Base-by-base conservation (phyloP, 768 basidiomycete species). In the Lyophyllum semitale region DNA sequence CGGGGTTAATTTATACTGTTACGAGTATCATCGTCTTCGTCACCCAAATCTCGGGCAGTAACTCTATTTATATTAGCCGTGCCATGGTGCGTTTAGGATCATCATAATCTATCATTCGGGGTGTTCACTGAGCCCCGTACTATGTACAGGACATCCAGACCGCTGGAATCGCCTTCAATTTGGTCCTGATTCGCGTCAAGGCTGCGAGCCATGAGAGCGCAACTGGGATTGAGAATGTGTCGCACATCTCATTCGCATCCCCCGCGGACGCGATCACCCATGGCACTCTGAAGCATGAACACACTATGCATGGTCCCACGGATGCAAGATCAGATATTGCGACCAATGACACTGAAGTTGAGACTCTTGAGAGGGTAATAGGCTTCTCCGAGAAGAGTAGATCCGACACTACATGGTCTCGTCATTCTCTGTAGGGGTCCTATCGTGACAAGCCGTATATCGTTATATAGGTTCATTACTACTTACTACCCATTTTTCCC, bases 1-100 rank as follows among this genome's bases (percentile, higher is more conserved):
- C 68, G 2, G 70, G 66, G 9, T 35, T 66, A 15, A 50, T 71
- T 26, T 69, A 69, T 55, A 67, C 64, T 4, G 44, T 57, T 5
- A 54, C 54, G 13, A 55, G 56, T 3, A 37, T 68, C 42, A 50
- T 62, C 8, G 59, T 62, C 8, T 65, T 68, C 53, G 44, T 62
- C 11, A 53, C 60, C 15, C 54, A 61, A 30, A 52, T 65, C 18
- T 55, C 59, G 3, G 48, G 59, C 12, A 68, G 61, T 51, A 66
- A 65, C 51, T 65, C 60, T 11, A 48, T 62, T 17, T 69, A 68
- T 45, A 55, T 56, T 15, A 59, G 61, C 23, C 59, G 60, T 9
- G 65, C 62, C 37, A 54, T 57, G n/a, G 70, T 71, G 53, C 17
- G 48, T 35, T 15, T n/a, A 5, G 3, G 11, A 4, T 18, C 11